These are phyloP conservation scores for Teunomyces barrocoloradensis DNA, from an alignment of 805 yeast species.

Conservation along the genomic window DNA sequence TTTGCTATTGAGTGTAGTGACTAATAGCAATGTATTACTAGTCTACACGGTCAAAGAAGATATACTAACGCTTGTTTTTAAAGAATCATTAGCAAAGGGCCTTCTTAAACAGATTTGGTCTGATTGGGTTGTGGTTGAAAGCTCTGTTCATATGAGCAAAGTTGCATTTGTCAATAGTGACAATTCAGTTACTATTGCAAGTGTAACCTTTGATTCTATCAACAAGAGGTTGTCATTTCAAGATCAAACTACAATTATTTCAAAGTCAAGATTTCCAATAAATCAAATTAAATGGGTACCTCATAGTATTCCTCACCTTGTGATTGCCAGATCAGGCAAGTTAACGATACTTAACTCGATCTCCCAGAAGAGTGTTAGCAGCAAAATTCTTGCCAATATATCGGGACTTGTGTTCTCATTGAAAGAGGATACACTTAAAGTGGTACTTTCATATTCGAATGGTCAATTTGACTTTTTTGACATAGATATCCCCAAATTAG, in stretches of 20 bases:
- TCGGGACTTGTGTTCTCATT: constrained; percentile 2
- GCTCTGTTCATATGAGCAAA: background rate
- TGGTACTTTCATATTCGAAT: constrained; percentile 17
- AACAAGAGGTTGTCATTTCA: background rate
- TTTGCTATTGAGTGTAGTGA: constrained; percentile 10
- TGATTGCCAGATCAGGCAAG: constrained; percentile 8
- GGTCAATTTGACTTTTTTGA: constrained; percentile 17
- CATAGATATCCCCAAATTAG: constrained; percentile 5
- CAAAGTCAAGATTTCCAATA: constrained; percentile 8
- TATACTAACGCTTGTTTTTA: background rate
- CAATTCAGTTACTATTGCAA: constrained; percentile 10
- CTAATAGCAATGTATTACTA: constrained; percentile 15
- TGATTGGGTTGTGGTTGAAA: background rate
- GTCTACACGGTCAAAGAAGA: constrained; percentile 10
- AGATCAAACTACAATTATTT: background rate
- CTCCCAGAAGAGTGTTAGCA: background rate
- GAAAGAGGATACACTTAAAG: constrained; percentile 1
- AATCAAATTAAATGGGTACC: constrained; percentile 9
- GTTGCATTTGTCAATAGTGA: constrained; percentile 14
- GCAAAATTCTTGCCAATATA: background rate
- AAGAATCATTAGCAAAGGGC: background rate
- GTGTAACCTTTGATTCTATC: constrained; percentile 1
- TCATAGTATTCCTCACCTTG: background rate
- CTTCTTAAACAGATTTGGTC: constrained; percentile 18
- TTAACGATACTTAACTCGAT: background rate